Evolutionary conservation across 2,329 filamentous ascomycete genomes (phyloP).

Genomic region (Blumeria graminis): DNA sequence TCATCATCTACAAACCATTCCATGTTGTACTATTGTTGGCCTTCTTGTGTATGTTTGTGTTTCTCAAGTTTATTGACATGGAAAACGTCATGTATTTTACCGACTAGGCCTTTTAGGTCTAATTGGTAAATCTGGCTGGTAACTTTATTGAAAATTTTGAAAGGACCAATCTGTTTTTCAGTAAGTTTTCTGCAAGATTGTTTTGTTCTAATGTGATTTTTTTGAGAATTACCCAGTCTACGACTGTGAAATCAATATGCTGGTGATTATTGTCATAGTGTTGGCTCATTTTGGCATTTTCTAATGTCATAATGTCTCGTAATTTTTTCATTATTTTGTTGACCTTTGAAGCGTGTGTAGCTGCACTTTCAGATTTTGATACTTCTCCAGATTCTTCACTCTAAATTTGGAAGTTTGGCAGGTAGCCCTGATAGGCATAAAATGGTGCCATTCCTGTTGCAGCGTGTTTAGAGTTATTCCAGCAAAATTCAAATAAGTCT

Average conservation of each 20-base stretch:
- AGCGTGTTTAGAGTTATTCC: neutral
- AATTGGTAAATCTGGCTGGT: slow-evolving; percentile 1
- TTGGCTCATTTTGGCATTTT: neutral
- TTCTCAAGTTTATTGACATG: slow-evolving; percentile 2
- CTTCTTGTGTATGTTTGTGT: neutral
- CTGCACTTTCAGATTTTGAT: neutral
- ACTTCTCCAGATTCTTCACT: neutral
- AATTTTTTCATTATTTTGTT: neutral
- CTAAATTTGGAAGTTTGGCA: neutral
- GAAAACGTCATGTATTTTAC: slow-evolving; percentile 2
- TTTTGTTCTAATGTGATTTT: slow-evolving; percentile 1
- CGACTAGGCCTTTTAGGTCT: neutral
- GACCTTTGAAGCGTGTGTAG: neutral
- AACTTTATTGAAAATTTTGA: neutral
- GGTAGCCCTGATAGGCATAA: neutral
- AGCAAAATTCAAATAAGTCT: neutral
- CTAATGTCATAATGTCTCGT: neutral
- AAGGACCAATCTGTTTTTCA: neutral
- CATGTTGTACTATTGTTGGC: neutral
- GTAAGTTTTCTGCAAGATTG: neutral
- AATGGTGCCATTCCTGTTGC: neutral
- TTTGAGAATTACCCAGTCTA: neutral
- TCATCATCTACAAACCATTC: neutral
- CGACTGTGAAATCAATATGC: neutral
- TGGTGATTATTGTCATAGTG: neutral